A percentile compares a stretch with the other conserved stretches of the same genome.
Evolutionary conservation across 495 filamentous ascomycete species (phyloP).

Genomic region (Clohesyomyces aquaticus): DNA sequence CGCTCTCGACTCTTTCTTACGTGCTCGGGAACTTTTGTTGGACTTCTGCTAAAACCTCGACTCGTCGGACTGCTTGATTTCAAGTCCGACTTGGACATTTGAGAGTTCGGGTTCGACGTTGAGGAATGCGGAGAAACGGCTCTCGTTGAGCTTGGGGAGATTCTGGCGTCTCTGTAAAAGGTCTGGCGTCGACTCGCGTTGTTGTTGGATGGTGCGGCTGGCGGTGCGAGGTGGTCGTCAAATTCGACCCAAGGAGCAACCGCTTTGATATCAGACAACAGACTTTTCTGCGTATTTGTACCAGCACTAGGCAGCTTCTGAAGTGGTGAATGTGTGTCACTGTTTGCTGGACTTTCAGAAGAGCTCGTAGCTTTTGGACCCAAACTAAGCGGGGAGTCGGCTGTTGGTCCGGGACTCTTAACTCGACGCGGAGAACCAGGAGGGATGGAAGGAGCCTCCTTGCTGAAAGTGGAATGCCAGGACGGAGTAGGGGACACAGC

Average conservation of each 20-base stretch:
- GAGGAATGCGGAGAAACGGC: background rate
- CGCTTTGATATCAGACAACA: constrained; percentile 15
- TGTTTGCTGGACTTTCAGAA: no score
- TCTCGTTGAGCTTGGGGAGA: background rate
- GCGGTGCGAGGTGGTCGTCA: background rate
- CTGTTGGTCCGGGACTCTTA: no score
- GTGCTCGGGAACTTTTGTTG: background rate
- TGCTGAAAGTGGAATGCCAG: no score
- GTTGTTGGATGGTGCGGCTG: background rate
- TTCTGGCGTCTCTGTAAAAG: background rate
- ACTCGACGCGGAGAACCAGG: no score
- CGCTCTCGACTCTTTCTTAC: background rate
- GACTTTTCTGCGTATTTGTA: background rate
- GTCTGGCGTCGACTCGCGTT: background rate
- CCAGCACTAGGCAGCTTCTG: background rate
- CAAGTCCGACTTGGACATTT: no score
- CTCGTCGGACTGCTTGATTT: no score
- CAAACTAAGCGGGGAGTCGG: no score
- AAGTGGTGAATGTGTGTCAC: background rate
- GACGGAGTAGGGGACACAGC: no score
- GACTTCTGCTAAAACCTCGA: no score
- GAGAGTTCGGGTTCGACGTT: background rate
- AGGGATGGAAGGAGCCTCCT: no score
- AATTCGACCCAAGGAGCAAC: constrained; percentile 29
- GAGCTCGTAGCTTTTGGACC: no score